These are phyloP conservation scores for Ajuga reptans DNA, from an alignment of 305 asterid species.

Conservation along the genomic window DNA sequence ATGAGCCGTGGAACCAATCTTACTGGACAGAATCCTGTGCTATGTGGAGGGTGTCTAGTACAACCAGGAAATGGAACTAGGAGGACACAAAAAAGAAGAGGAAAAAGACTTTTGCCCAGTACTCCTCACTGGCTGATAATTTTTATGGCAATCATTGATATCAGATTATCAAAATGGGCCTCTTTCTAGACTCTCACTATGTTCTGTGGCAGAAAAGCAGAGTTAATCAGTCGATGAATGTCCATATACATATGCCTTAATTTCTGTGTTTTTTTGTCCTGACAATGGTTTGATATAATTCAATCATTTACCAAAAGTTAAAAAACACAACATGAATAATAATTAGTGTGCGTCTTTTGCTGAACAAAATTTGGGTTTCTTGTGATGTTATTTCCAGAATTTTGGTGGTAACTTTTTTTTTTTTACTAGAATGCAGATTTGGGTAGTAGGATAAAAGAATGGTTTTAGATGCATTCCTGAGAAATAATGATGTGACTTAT, in stretches of 20 bases:
- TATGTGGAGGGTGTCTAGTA: neutral
- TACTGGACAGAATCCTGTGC: neutral
- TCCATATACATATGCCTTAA: neutral
- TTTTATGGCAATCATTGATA: neutral
- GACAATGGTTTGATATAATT: neutral
- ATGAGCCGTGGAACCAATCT: neutral
- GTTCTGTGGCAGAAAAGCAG: neutral
- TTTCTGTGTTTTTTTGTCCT: neutral
- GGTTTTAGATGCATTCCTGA: neutral
- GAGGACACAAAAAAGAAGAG: neutral
- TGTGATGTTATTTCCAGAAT: neutral
- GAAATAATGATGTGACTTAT: neutral
- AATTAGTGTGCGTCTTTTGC: neutral
- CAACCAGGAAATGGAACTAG: neutral
- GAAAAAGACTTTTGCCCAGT: neutral
- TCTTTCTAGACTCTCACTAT: neutral
- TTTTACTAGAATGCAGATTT: neutral
- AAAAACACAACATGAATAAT: neutral
- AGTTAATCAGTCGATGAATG: neutral
- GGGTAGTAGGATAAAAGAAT: neutral
- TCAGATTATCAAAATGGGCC: neutral
- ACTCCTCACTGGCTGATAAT: neutral
- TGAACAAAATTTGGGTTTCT: neutral
- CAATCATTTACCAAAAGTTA: neutral
- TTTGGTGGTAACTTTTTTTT: neutral